Conservation (phyloP, 345 rosid species). For the Bruguiera gymnorhiza region DNA sequence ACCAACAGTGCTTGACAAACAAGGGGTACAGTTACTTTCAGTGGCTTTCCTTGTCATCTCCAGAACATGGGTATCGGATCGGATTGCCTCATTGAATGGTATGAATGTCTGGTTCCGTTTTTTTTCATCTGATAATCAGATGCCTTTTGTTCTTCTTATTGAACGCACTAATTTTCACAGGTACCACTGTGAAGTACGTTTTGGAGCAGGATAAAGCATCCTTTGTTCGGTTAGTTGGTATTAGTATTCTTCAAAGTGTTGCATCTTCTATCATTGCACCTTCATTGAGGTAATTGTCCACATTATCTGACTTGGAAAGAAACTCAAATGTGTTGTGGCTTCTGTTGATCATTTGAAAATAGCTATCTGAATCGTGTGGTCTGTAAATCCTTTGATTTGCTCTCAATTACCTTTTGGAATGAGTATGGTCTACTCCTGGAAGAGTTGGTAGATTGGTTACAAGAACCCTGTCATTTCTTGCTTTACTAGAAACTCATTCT, state of each 20-base stretch:
- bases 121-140: conserved; percentile 14
- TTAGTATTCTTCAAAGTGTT: conserved; percentile 90
- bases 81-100: conserved; percentile 97
- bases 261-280: conserved; percentile 96
- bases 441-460: too few species aligned
- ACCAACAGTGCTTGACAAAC: conserved; percentile 84
- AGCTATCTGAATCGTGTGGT: not conserved
- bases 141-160: conserved; percentile 13
- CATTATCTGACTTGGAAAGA: not conserved
- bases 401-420: too few species aligned
- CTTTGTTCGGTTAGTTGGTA: conserved; percentile 75
- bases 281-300: conserved; percentile 62
- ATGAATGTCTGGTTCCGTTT: conserved; percentile 3
- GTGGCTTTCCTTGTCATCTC: conserved; percentile 86
- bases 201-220: conserved; percentile 92
- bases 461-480: too few species aligned
- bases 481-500: not conserved
- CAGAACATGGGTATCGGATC: conserved; percentile 91
- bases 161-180: conserved; percentile 39
- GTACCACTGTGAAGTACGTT: conserved; percentile 92
- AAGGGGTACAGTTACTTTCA: conserved; percentile 83
- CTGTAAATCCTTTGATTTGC: too few species aligned
- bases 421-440: too few species aligned
- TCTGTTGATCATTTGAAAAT: not conserved
- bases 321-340: not conserved